Percentiles rank a stretch among this genome's conserved stretches.
Evolutionary conservation across 495 filamentous ascomycete genomes (phyloP).

Genomic region (Penicillium lagena): DNA sequence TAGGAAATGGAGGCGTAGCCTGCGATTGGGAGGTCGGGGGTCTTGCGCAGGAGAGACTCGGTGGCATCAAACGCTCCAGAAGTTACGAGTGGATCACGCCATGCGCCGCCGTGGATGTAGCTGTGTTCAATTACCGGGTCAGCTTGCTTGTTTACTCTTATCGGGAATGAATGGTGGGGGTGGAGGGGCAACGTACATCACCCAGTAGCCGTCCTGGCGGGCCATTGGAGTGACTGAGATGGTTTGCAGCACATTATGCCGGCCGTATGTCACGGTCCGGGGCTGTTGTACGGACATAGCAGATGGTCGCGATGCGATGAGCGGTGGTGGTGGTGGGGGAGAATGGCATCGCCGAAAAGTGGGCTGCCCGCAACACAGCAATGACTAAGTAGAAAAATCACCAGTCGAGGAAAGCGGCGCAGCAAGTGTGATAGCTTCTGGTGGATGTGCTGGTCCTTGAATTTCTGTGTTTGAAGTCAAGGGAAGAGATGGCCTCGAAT

Average conservation of each 20-base stretch:
- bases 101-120: slow-evolving; percentile 86
- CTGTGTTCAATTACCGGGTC: slow-evolving; percentile 20
- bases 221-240: slow-evolving; percentile 21
- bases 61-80: slow-evolving; percentile 43
- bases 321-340: no score
- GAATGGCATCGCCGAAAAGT: no score
- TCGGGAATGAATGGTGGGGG: not conserved
- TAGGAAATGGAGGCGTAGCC: slow-evolving; percentile 73
- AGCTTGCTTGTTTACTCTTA: not conserved
- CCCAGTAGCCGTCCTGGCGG: slow-evolving; percentile 32
- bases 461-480: no score
- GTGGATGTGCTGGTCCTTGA: no score
- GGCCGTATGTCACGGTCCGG: slow-evolving; percentile 25
- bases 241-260: slow-evolving; percentile 24
- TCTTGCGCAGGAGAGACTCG: slow-evolving; percentile 35
- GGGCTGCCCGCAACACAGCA: no score
- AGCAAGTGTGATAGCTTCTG: no score
- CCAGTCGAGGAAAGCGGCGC: no score
- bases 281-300: slow-evolving; percentile 5
- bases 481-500: no score
- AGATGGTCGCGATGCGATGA: not conserved
- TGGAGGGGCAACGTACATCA: slow-evolving; percentile 30
- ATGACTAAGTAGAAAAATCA: no score
- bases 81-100: slow-evolving; percentile 66
- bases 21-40: slow-evolving; percentile 34